phyloP scores from a whole-genome alignment of 1,284 basidiomycete genomes.

The Mycena citricolor region DNA sequence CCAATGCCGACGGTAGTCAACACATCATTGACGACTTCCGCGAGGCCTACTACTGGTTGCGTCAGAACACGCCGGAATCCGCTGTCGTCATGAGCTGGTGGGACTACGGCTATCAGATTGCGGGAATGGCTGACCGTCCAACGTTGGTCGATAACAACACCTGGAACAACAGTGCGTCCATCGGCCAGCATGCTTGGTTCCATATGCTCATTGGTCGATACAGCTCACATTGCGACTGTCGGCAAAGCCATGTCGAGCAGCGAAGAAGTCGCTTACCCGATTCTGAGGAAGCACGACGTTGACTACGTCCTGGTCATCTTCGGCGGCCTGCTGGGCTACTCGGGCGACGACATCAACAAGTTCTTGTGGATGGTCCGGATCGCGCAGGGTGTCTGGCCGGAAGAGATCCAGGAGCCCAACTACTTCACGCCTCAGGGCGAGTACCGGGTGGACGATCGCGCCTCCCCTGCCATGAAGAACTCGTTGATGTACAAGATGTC shows the following conservation, averaged over 20 bases:
- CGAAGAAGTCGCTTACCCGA: conserved; percentile 96
- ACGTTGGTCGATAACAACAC: conserved; percentile 99
- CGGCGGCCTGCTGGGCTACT: conserved; percentile 94
- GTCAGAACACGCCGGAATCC: conserved; percentile 91
- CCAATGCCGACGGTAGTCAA: conserved; percentile 81
- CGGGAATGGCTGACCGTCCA: conserved; percentile 97
- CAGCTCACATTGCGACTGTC: conserved; percentile 93
- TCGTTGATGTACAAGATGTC: conserved; percentile 99
- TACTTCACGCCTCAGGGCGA: conserved; percentile 96
- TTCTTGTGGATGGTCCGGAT: conserved; percentile 99
- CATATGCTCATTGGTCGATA: conserved; percentile 19
- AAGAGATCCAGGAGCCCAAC: conserved; percentile 92
- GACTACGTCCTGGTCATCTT: conserved; percentile 98
- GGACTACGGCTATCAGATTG: conserved; percentile 99
- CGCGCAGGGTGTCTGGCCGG: conserved; percentile 98
- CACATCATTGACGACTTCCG: conserved; percentile 99
- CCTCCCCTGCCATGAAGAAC: conserved; percentile 90
- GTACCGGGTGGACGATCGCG: conserved; percentile 89
- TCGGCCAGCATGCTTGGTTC: neutral
- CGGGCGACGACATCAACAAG: conserved; percentile 99
- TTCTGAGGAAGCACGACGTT: conserved; percentile 96
- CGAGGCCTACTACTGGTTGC: conserved; percentile 99
- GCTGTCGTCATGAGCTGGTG: conserved; percentile 99
- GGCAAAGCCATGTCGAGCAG: conserved; percentile 95
- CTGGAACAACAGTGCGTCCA: conserved; percentile 94